Evolutionary conservation across 768 basidiomycete genomes (phyloP).

Genomic region (Chalciporus sphaerocephalus): DNA sequence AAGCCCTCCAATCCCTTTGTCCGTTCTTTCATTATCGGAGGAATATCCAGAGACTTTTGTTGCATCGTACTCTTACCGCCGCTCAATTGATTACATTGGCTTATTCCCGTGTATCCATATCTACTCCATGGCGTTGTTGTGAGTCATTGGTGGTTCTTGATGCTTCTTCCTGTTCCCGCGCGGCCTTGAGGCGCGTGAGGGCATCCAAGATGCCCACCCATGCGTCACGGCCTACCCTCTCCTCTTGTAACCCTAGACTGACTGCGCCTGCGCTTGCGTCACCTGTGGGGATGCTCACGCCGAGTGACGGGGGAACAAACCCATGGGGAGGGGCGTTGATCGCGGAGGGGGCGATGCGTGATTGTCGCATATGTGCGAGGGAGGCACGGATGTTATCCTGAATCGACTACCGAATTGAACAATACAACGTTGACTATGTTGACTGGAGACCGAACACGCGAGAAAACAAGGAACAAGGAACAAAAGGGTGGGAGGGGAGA

Average conservation of each 20-base stretch:
- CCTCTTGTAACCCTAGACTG: slow-evolving; percentile 71
- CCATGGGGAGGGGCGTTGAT: slow-evolving; percentile 72
- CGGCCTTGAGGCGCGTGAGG: slow-evolving; percentile 57
- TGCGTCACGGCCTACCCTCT: slow-evolving; percentile 68
- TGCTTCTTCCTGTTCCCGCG: slow-evolving; percentile 30
- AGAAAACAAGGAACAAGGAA: neutral
- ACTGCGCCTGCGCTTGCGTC: slow-evolving; percentile 24
- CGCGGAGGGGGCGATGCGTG: slow-evolving; percentile 83
- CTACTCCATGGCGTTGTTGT: slow-evolving; percentile 13
- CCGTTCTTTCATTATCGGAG: slow-evolving; percentile 17
- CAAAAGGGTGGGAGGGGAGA: neutral
- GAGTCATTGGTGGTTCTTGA: slow-evolving; percentile 5
- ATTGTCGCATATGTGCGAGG: slow-evolving; percentile 75
- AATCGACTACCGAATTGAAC: slow-evolving; percentile 47
- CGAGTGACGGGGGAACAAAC: slow-evolving; percentile 74
- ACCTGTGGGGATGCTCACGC: slow-evolving; percentile 61
- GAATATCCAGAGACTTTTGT: slow-evolving; percentile 21
- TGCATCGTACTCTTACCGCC: slow-evolving; percentile 8
- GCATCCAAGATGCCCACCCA: slow-evolving; percentile 73
- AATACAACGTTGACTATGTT: neutral
- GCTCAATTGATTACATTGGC: slow-evolving; percentile 1
- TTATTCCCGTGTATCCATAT: slow-evolving; percentile 21
- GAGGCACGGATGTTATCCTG: slow-evolving; percentile 74
- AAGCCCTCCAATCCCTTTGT: too few species aligned
- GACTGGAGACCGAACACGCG: neutral